Base-by-base conservation (phyloP, 371 early-diverging fungal species). In the Lichtheimia hyalospora region DNA sequence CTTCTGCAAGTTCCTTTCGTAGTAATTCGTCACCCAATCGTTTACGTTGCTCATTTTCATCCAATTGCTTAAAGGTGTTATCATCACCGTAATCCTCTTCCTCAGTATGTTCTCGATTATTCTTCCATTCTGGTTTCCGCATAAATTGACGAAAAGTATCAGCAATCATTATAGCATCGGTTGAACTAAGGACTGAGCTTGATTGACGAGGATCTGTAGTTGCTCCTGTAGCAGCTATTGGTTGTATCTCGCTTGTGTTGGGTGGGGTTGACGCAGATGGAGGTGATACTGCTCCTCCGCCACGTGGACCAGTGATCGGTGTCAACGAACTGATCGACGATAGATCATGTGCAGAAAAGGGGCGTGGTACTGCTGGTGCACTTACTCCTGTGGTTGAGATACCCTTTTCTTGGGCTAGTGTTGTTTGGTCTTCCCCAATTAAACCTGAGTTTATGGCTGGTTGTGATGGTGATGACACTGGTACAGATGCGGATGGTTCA, bases 121-220 rank as follows among this genome's bases (percentile, higher is more conserved):
- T 74, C 40, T 67, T 70, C 80, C 80, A 80, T 23, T 76, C 77
- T 14, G 80, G 80, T 56, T 80, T 80, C 56, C 80, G 69, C 77
- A 80, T 73, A 27, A 72, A 71, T 24, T 76, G 74, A 24, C 80
- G 61, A 52, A 80, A 80, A 2, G 77, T 80, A 48, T 80, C 80
- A 15, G 77, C 80, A 39, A 80, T 76, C 77, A 80, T 67, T 6
- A 80, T 25, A 0, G 80, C 80, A 61, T 80, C 80, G 34, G 73
- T 76, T 10, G 77, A 76, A 41, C 74, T 74, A 3, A 80, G 49
- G 5, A 76, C 68, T 42, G 75, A 74, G 18, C 71, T 71, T 0
- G 75, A 73, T 15, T 66, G 66, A 49, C 71, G 69, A 13, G 62
- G 69, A 34, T 68, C 68, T 1, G 5, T 28, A 23, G 18, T 18